A percentile compares a stretch with the other conserved stretches of the same genome.
These are phyloP conservation scores for Alternaria gansuensis DNA, from an alignment of 2,329 filamentous ascomycete species.

Conservation along the genomic window DNA sequence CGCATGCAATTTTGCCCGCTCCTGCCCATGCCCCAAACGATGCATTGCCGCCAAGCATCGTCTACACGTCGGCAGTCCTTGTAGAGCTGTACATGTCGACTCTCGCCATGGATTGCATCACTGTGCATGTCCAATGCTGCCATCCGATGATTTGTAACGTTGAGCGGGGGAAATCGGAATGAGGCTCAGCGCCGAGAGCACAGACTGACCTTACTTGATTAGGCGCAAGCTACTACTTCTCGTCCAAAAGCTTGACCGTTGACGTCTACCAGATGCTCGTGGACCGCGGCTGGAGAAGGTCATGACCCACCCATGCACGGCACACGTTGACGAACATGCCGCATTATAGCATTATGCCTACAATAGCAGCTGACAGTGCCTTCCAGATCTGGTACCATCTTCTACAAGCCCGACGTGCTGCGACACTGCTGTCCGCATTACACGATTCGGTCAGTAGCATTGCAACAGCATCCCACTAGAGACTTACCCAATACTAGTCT, in stretches of 20 bases:
- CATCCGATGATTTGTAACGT: background rate
- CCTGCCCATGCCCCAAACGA: slow-evolving; percentile 19
- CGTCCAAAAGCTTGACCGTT: slow-evolving; percentile 67
- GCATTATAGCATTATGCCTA: slow-evolving; percentile 15
- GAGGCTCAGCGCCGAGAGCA: slow-evolving; percentile 13
- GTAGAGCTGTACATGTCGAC: background rate
- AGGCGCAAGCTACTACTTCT: slow-evolving; percentile 79
- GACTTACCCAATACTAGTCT: slow-evolving; percentile 58
- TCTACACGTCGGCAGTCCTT: slow-evolving; percentile 10
- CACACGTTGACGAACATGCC: slow-evolving; percentile 8
- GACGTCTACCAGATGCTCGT: slow-evolving; percentile 75
- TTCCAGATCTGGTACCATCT: slow-evolving; percentile 63
- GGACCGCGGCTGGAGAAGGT: slow-evolving; percentile 80
- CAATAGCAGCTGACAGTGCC: slow-evolving; percentile 18
- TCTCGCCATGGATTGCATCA: slow-evolving; percentile 4
- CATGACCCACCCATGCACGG: slow-evolving; percentile 49
- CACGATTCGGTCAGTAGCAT: slow-evolving; percentile 66
- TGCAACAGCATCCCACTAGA: background rate
- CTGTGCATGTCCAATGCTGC: background rate
- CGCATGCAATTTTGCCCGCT: slow-evolving; percentile 22
- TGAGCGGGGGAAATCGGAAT: slow-evolving; percentile 25
- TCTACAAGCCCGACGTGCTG: slow-evolving; percentile 81
- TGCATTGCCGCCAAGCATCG: slow-evolving; percentile 30
- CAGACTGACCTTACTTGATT: slow-evolving; percentile 43
- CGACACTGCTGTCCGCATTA: slow-evolving; percentile 93